Conservation (phyloP, 768 basidiomycete species). For the Boletellus ananas region DNA sequence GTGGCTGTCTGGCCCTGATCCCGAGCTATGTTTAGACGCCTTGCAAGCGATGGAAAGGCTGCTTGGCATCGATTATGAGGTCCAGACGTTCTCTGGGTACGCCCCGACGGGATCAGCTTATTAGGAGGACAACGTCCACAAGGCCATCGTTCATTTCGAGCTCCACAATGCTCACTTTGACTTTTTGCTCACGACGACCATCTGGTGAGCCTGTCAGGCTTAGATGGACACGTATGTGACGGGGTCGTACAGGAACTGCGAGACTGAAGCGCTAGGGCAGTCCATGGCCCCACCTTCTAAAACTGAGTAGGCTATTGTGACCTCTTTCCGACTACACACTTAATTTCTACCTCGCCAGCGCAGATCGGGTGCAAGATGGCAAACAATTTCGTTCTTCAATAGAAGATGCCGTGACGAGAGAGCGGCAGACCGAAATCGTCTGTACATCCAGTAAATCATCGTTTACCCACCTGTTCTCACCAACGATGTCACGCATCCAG, state of each 20-base stretch:
- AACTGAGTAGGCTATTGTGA: not conserved
- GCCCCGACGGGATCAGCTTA: not conserved
- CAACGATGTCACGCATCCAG: not conserved
- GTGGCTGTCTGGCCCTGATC: slow-evolving; percentile 4
- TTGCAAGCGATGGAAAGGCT: slow-evolving; percentile 1
- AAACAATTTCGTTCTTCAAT: not conserved
- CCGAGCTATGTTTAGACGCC: slow-evolving; percentile 1
- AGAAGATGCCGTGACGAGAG: not conserved
- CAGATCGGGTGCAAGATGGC: not conserved
- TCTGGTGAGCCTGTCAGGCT: slow-evolving; percentile 1
- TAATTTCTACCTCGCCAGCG: too few relatives aligned
- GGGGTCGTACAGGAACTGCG: not conserved
- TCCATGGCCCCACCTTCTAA: not conserved
- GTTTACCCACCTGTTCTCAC: not conserved
- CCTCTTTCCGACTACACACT: not conserved
- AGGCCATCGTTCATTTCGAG: not conserved
- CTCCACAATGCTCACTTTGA: slow-evolving; percentile 4
- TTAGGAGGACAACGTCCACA: slow-evolving; percentile 1
- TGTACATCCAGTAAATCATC: not conserved
- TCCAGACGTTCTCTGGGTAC: not conserved
- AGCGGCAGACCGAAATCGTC: not conserved
- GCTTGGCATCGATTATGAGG: not conserved
- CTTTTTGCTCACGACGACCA: slow-evolving; percentile 7
- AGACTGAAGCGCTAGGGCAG: not conserved
- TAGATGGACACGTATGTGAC: not conserved